A percentile compares a stretch with the other conserved stretches of the same genome.
Evolutionary conservation across 2,329 filamentous ascomycete species (phyloP).

Genomic region (Fusarium solani-melongenae): DNA sequence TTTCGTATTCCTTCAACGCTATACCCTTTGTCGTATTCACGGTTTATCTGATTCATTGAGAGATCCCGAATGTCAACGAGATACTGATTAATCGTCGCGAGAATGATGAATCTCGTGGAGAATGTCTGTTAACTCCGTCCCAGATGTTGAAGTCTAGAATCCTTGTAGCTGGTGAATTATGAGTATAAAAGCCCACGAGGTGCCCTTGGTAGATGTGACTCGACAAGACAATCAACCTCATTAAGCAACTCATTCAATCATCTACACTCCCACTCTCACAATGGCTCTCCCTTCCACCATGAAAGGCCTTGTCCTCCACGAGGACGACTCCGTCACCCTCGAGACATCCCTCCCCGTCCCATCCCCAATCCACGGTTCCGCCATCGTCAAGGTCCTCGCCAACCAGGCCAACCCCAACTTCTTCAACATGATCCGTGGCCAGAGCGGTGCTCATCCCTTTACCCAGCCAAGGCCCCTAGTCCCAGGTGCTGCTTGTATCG

Average conservation of each 20-base stretch:
- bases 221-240: neutral
- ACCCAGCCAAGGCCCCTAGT: constrained; percentile 46
- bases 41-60: neutral
- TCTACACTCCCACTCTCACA: neutral
- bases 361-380: constrained; percentile 26
- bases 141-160: neutral
- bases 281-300: constrained; percentile 35
- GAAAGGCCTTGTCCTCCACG: constrained; percentile 31
- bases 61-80: neutral
- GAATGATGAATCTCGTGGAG: neutral
- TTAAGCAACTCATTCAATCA: neutral
- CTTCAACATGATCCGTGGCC: constrained; percentile 25
- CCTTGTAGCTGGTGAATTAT: neutral
- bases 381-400: constrained; percentile 38
- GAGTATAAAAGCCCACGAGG: neutral
- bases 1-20: constrained; percentile 7
- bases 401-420: constrained; percentile 44
- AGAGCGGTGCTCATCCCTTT: constrained; percentile 13
- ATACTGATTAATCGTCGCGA: neutral
- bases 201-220: neutral
- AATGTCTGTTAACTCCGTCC: neutral
- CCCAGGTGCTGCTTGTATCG: constrained; percentile 49
- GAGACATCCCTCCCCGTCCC: constrained; percentile 28
- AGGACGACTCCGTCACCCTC: constrained; percentile 24
- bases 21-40: neutral